Evolutionary conservation across 306 rosid genomes (phyloP).

Genomic region (Begonia peltatifolia): DNA sequence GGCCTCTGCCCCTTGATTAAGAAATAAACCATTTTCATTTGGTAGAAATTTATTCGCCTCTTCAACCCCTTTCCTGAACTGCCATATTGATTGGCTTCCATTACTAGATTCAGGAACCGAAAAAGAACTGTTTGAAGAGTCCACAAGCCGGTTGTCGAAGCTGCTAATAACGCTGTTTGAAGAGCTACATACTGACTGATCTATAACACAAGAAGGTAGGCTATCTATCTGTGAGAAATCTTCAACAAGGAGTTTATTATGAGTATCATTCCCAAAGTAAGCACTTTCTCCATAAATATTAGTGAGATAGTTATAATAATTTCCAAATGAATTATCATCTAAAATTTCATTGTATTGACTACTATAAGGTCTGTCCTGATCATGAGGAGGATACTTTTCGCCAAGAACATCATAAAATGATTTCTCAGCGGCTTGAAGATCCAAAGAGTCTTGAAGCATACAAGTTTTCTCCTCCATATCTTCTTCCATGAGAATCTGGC

Average conservation of each 20-base stretch:
- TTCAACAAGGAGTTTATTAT: slow-evolving; percentile 17
- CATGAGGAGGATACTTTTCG: slow-evolving; percentile 61
- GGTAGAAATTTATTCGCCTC: slow-evolving; percentile 86
- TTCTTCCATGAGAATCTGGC: slow-evolving; percentile 93
- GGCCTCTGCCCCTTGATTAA: slow-evolving; percentile 16
- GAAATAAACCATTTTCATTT: slow-evolving; percentile 31
- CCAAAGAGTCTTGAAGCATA: slow-evolving; percentile 82
- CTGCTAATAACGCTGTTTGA: slow-evolving; percentile 38
- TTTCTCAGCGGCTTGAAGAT: slow-evolving; percentile 87
- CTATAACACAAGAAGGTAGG: slow-evolving; percentile 20
- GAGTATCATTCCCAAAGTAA: slow-evolving; percentile 17
- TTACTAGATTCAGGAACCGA: slow-evolving; percentile 31
- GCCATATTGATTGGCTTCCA: slow-evolving; percentile 62
- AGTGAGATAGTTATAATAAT: slow-evolving; percentile 15
- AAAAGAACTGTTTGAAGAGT: slow-evolving; percentile 41
- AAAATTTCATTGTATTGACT: slow-evolving; percentile 23
- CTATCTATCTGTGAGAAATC: slow-evolving; percentile 19
- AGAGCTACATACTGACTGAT: slow-evolving; percentile 41
- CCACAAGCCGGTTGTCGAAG: slow-evolving; percentile 35
- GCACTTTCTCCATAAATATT: slow-evolving; percentile 24
- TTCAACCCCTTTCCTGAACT: slow-evolving; percentile 74
- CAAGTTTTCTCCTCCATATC: slow-evolving; percentile 81
- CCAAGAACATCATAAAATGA: slow-evolving; percentile 83
- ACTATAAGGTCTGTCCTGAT: slow-evolving; percentile 12
- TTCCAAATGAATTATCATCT: slow-evolving; percentile 19